phyloP scores from a whole-genome alignment of 805 yeast genomes.

The Candida ascalaphidarum region DNA sequence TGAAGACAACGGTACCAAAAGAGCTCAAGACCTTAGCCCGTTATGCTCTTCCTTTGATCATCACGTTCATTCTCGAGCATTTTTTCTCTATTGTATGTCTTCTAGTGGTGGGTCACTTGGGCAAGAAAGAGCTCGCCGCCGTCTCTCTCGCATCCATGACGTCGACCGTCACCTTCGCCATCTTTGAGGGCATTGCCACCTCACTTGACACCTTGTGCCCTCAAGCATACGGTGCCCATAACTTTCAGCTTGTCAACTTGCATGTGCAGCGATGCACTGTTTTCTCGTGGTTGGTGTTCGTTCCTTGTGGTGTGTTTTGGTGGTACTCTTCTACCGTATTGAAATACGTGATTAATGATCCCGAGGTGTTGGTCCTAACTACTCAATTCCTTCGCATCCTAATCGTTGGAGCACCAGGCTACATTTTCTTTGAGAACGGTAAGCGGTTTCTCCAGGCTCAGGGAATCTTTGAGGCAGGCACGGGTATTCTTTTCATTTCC shows the following conservation, averaged over 20 bases:
- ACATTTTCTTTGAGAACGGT: slow-evolving; percentile 32
- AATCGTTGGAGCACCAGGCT: slow-evolving; percentile 33
- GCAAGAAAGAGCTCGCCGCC: slow-evolving; percentile 37
- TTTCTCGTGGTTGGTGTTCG: slow-evolving; percentile 18
- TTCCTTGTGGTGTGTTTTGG: slow-evolving; percentile 34
- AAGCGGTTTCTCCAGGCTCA: slow-evolving; percentile 38
- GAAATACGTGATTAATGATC: slow-evolving; percentile 20
- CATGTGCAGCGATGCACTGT: slow-evolving; percentile 30
- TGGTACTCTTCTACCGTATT: slow-evolving; percentile 26
- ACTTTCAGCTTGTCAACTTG: slow-evolving; percentile 25
- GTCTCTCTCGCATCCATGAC: slow-evolving; percentile 38
- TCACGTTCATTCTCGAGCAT: slow-evolving; percentile 36
- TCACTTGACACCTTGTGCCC: slow-evolving; percentile 38
- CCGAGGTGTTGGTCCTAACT: slow-evolving; percentile 27
- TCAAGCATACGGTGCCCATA: slow-evolving; percentile 37
- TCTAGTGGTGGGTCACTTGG: slow-evolving; percentile 37
- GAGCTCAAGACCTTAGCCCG: slow-evolving; percentile 21
- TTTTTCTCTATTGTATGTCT: slow-evolving; percentile 34
- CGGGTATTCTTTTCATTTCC: slow-evolving; percentile 31
- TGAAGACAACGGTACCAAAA: slow-evolving; percentile 16
- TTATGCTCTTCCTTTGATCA: slow-evolving; percentile 30
- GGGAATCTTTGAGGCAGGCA: slow-evolving; percentile 40
- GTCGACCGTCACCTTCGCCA: slow-evolving; percentile 34
- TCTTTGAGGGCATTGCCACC: slow-evolving; percentile 39
- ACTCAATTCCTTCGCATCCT: slow-evolving; percentile 24